phyloP scores from a whole-genome alignment of 1,284 basidiomycete species.

The Moesziomyces parantarcticus region DNA sequence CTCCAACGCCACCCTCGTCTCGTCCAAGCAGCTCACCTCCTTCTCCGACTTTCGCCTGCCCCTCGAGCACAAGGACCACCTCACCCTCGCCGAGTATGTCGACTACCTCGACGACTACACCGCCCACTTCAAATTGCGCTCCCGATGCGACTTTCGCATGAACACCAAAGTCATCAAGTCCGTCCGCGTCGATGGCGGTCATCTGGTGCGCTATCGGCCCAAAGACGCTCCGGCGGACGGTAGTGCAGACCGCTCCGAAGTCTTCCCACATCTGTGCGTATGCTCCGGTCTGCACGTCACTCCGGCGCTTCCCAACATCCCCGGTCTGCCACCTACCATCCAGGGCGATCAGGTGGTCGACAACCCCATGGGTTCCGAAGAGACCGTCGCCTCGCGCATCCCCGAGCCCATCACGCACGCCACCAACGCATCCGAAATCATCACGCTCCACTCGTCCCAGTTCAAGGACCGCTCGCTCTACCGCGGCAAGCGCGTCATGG shows the following conservation, averaged over 20 bases:
- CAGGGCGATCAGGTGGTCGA: constrained; percentile 34
- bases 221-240: not conserved
- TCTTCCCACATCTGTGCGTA: constrained; percentile 51
- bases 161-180: constrained; percentile 44
- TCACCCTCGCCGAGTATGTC: constrained; percentile 74
- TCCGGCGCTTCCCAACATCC: constrained; percentile 48
- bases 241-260: constrained; percentile 17
- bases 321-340: constrained; percentile 44
- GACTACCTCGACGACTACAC: constrained; percentile 74
- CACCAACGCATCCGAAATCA: constrained; percentile 36
- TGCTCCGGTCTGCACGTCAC: constrained; percentile 57
- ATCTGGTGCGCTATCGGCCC: constrained; percentile 26
- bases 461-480: constrained; percentile 57
- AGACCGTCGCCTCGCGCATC: constrained; percentile 26
- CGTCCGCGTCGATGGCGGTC: constrained; percentile 35
- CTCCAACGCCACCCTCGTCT: constrained; percentile 74
- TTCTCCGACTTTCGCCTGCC: constrained; percentile 76
- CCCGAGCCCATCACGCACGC: constrained; percentile 32
- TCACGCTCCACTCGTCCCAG: constrained; percentile 54
- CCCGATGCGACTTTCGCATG: constrained; percentile 42
- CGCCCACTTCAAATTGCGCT: constrained; percentile 70
- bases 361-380: constrained; percentile 23
- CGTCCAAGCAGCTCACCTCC: constrained; percentile 75
- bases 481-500: constrained; percentile 52
- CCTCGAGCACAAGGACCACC: constrained; percentile 73